These are phyloP conservation scores for Plenodomus tracheiphilus DNA, from an alignment of 2,329 filamentous ascomycete genomes.

Conservation along the genomic window DNA sequence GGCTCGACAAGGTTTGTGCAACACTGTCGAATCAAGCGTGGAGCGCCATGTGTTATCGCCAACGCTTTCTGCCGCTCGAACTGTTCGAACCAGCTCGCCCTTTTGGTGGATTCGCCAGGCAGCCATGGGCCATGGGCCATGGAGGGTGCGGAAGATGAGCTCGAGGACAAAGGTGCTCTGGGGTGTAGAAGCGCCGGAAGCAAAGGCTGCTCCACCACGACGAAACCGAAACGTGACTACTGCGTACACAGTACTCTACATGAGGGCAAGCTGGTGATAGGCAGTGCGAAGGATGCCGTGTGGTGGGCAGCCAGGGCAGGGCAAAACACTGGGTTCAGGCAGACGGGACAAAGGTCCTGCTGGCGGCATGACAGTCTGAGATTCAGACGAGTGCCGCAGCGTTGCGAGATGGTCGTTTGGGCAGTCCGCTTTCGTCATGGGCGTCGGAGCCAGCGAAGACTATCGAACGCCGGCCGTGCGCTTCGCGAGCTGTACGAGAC, in stretches of 20 bases:
- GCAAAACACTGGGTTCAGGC: slow-evolving; percentile 28
- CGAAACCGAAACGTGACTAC: slow-evolving; percentile 42
- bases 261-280: slow-evolving; percentile 21
- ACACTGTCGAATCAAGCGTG: slow-evolving; percentile 21
- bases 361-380: slow-evolving; percentile 38
- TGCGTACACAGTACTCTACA: no score
- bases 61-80: slow-evolving; percentile 31
- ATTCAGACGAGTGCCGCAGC: slow-evolving; percentile 29
- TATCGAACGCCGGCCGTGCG: slow-evolving; percentile 43
- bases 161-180: slow-evolving; percentile 19
- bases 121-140: slow-evolving; percentile 7
- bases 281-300: slow-evolving; percentile 24
- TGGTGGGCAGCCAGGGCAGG: no score
- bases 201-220: slow-evolving; percentile 26
- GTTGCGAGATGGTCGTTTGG: slow-evolving; percentile 39
- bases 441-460: slow-evolving; percentile 33
- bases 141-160: slow-evolving; percentile 18
- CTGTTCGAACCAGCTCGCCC: slow-evolving; percentile 34
- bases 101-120: slow-evolving; percentile 6
- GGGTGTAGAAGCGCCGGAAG: slow-evolving; percentile 21
- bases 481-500: slow-evolving; percentile 28
- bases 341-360: slow-evolving; percentile 23
- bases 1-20: slow-evolving; percentile 13
- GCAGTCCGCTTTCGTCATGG: slow-evolving; percentile 40
- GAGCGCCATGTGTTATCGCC: slow-evolving; percentile 36